A percentile compares a stretch with the other conserved stretches of the same genome.
Conservation (phyloP, 2,329 filamentous ascomycete species). For the Metarhizium anisopliae region DNA sequence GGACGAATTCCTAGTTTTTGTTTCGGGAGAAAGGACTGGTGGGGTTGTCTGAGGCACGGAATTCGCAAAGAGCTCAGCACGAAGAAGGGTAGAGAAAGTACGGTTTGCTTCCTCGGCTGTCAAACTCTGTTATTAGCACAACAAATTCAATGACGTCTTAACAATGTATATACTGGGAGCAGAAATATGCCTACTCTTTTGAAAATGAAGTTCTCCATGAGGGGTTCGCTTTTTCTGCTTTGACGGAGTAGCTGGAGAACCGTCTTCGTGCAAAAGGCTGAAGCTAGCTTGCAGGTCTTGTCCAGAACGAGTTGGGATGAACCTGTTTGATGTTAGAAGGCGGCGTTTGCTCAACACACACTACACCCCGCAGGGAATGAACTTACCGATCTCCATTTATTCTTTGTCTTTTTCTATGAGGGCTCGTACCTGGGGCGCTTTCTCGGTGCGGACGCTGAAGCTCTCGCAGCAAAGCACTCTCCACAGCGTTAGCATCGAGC, state of each 20-base stretch:
- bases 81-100: constrained; percentile 79
- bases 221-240: constrained; percentile 76
- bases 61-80: constrained; percentile 85
- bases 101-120: constrained; percentile 86
- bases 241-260: constrained; percentile 84
- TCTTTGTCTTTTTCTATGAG: constrained; percentile 49
- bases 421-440: constrained; percentile 43
- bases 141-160: background rate
- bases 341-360: background rate
- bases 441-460: constrained; percentile 42
- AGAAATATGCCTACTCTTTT: constrained; percentile 60
- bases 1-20: constrained; percentile 36
- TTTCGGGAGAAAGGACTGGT: constrained; percentile 52
- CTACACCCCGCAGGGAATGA: background rate
- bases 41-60: constrained; percentile 76
- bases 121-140: constrained; percentile 3
- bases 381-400: constrained; percentile 53
- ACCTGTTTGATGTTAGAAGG: constrained; percentile 45
- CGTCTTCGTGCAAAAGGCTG: constrained; percentile 83
- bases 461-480: constrained; percentile 42
- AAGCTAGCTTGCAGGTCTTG: constrained; percentile 92
- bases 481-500: constrained; percentile 41
- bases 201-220: constrained; percentile 86
- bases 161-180: constrained; percentile 8
- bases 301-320: constrained; percentile 88